A percentile compares a stretch with the other conserved stretches of the same genome.
Conservation (phyloP, 108 stramenopile species). For the Conticribra weissflogii region DNA sequence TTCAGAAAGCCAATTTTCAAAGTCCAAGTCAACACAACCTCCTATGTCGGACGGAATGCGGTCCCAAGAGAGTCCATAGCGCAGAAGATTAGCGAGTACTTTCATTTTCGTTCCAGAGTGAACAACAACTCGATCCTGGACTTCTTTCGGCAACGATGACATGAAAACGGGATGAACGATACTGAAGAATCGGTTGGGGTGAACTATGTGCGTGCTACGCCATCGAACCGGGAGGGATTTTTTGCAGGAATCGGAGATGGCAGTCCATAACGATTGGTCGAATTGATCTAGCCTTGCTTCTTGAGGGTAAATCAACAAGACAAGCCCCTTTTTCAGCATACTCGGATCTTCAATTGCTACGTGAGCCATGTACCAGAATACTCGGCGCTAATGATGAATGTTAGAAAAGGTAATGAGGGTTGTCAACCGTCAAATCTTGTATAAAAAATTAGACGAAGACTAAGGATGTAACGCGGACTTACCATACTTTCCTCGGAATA, state of each 20-base stretch:
- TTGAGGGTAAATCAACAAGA: slow-evolving; percentile 44
- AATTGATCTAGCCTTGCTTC: slow-evolving; percentile 47
- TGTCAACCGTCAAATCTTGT: background rate
- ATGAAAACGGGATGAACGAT: slow-evolving; percentile 46
- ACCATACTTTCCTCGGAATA: slow-evolving; percentile 37
- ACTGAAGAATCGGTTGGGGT: slow-evolving; percentile 44
- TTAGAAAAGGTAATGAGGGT: background rate
- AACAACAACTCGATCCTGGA: slow-evolving; percentile 40
- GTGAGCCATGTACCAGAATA: slow-evolving; percentile 46
- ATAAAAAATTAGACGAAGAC: background rate
- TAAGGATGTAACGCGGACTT: background rate
- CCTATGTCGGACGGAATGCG: slow-evolving; percentile 38
- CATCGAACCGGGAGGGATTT: slow-evolving; percentile 30
- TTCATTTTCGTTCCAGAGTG: slow-evolving; percentile 49
- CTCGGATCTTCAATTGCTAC: slow-evolving; percentile 34
- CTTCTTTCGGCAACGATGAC: slow-evolving; percentile 34
- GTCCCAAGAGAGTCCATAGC: slow-evolving; percentile 46
- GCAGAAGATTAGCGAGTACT: slow-evolving; percentile 33
- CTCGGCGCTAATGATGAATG: slow-evolving; percentile 13
- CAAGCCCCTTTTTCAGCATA: slow-evolving; percentile 19
- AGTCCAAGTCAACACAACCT: slow-evolving; percentile 37
- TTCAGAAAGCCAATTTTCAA: slow-evolving; percentile 37
- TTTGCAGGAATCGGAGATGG: slow-evolving; percentile 38
- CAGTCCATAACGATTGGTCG: slow-evolving; percentile 40
- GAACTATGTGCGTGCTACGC: slow-evolving; percentile 41